Evolutionary conservation across 495 filamentous ascomycete species (phyloP), one percentile per base, ranked within the genome.

Genomic region (Trichoderma virens): DNA sequence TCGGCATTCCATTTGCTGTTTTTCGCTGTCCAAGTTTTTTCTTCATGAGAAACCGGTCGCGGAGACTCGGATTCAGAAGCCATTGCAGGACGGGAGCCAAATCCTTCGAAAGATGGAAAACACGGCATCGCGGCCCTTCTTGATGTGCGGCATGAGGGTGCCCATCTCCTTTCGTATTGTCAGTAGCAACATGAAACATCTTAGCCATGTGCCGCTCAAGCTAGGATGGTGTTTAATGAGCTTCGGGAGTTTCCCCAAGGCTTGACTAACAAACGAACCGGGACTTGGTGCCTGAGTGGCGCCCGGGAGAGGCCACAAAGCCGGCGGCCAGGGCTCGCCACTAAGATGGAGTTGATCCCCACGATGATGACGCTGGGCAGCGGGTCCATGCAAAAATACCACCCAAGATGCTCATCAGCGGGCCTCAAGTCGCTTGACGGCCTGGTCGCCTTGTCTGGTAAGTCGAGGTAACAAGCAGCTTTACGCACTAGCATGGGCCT

Each of bases 211-310:
- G 45, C n/a, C 45, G n/a, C 8, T 20, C 45, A 31, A 18, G 25
- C 51, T 28, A 30, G 27, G 51, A 56, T 30, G 25, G 8, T 28
- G 25, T 27, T 30, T 28, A 30, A 27, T 56, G 51, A 56, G 25
- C 25, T 13, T 30, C 51, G 51, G 51, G 18, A 28, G 25, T 30
- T 56, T 30, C 25, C 25, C 27, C 23, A 31, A 56, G 11, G 25
- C 27, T 56, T 27, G 27, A 56, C 51, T 30, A 56, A 56, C 25
- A 28, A n/a, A 13, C 25, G 25, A 28, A 28, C 51, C 51, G 51
- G 51, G 51, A 56, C 51, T 56, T 56, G 51, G 51, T 56, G 51
- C 51, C 51, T 56, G 51, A 28, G 51, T 56, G 51, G 51, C 51
- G 51, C 51, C 30, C 51, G 51, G 51, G 51, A 56, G 51, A 56